Evolutionary conservation across 192 early-diverging fungal genomes (phyloP).

Genomic region (Coemansia sp.): DNA sequence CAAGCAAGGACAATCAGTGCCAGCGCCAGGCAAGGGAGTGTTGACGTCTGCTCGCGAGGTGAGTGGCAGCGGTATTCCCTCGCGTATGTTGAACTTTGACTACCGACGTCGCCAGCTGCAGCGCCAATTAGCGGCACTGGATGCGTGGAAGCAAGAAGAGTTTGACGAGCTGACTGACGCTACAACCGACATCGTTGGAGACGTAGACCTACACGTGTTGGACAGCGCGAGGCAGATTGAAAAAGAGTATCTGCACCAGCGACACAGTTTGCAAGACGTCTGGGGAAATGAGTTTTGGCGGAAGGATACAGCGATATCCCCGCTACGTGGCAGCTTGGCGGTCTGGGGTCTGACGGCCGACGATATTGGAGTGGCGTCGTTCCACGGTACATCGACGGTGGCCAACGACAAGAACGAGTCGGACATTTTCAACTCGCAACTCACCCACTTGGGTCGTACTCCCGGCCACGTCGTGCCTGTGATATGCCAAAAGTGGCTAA

Average conservation of each 20-base stretch:
- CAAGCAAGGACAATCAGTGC: conserved; percentile 89
- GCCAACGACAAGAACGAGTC: conserved; percentile 56
- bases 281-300: conserved; percentile 87
- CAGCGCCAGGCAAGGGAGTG: conserved; percentile 89
- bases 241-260: conserved; percentile 9
- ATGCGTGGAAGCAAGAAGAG: not conserved
- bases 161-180: not conserved
- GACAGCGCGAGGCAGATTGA: conserved; percentile 37
- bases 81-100: conserved; percentile 75
- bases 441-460: conserved; percentile 48
- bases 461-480: conserved; percentile 29
- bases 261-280: conserved; percentile 43
- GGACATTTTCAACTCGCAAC: conserved; percentile 78
- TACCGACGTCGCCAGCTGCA: conserved; percentile 77
- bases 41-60: conserved; percentile 74
- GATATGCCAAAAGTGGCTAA: conserved; percentile 58
- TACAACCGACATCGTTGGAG: not conserved
- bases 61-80: conserved; percentile 27
- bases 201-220: conserved; percentile 34
- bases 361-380: conserved; percentile 89
- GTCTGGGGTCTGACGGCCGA: conserved; percentile 84
- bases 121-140: conserved; percentile 24
- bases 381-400: conserved; percentile 95
- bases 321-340: conserved; percentile 84
- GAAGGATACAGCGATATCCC: conserved; percentile 71